Percentiles rank a stretch among this genome's conserved stretches.
phyloP scores from a whole-genome alignment of 2,329 filamentous ascomycete species.

The Apiospora saccharicola region DNA sequence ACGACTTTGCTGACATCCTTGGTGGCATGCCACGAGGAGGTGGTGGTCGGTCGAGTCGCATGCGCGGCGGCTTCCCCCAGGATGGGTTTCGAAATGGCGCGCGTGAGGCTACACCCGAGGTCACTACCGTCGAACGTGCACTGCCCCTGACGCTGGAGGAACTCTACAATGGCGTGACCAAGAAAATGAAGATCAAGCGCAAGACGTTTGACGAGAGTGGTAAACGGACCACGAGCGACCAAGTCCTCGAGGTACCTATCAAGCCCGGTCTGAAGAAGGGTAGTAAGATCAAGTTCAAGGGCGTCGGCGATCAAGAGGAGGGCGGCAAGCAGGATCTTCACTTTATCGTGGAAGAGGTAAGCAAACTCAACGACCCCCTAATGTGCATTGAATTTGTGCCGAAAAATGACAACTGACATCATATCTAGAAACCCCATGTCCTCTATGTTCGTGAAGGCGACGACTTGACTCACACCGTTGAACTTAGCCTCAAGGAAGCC shows the following conservation, averaged over 20 bases:
- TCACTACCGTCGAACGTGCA: slow-evolving; percentile 88
- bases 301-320: slow-evolving; percentile 97
- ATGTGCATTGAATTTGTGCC: neutral
- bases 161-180: slow-evolving; percentile 83
- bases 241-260: slow-evolving; percentile 92
- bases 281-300: slow-evolving; percentile 97
- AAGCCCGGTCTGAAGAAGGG: slow-evolving; percentile 96
- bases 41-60: slow-evolving; percentile 41
- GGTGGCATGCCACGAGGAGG: slow-evolving; percentile 48
- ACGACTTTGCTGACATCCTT: slow-evolving; percentile 43
- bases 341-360: slow-evolving; percentile 92
- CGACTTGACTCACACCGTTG: slow-evolving; percentile 80
- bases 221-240: slow-evolving; percentile 86
- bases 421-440: slow-evolving; percentile 79
- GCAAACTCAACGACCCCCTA: slow-evolving; percentile 38
- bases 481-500: slow-evolving; percentile 90
- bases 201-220: slow-evolving; percentile 90
- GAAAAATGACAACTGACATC: neutral
- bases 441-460: slow-evolving; percentile 88
- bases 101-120: slow-evolving; percentile 75
- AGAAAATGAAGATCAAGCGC: slow-evolving; percentile 98
- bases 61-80: slow-evolving; percentile 46
- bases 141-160: slow-evolving; percentile 87
- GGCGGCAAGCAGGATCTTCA: slow-evolving; percentile 95
- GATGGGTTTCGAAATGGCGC: slow-evolving; percentile 40